phyloP scores from a whole-genome alignment of 306 rosid genomes.

The Ziziphus jujuba region DNA sequence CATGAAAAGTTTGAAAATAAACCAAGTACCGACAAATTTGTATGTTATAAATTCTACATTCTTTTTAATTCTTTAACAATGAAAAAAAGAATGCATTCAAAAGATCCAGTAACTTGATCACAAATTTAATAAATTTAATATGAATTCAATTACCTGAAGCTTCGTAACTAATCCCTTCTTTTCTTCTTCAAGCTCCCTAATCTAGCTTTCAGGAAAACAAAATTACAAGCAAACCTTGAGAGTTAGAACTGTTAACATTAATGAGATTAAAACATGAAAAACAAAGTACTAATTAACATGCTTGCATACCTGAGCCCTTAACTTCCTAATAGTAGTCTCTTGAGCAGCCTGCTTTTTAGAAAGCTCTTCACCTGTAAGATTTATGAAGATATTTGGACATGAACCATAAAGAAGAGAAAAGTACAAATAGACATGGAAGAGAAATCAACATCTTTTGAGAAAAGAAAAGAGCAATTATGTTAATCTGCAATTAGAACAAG shows the following conservation, averaged over 20 bases:
- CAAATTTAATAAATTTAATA: constrained; percentile 3
- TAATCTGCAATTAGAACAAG: too few relatives aligned
- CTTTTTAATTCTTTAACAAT: background rate
- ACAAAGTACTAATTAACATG: constrained; percentile 24
- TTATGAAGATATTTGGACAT: constrained; percentile 13
- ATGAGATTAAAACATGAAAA: constrained; percentile 23
- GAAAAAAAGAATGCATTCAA: background rate
- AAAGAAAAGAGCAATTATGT: too few relatives aligned
- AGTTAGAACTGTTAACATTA: constrained; percentile 23
- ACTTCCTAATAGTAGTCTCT: constrained; percentile 84
- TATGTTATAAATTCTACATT: background rate
- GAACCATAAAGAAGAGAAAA: constrained; percentile 2
- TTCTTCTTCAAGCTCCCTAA: constrained; percentile 99
- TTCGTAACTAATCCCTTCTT: constrained; percentile 87
- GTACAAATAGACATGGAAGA: background rate
- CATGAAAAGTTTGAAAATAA: background rate
- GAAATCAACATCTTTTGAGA: too few relatives aligned
- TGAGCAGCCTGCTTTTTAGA: constrained; percentile 98
- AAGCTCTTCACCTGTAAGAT: constrained; percentile 89
- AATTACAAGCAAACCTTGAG: background rate
- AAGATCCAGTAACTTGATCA: constrained; percentile 12
- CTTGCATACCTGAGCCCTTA: constrained; percentile 81
- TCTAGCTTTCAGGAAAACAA: constrained; percentile 73
- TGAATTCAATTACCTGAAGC: constrained; percentile 76
- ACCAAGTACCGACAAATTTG: background rate